phyloP scores from a whole-genome alignment of 768 basidiomycete species.

The Clathrus columnatus region DNA sequence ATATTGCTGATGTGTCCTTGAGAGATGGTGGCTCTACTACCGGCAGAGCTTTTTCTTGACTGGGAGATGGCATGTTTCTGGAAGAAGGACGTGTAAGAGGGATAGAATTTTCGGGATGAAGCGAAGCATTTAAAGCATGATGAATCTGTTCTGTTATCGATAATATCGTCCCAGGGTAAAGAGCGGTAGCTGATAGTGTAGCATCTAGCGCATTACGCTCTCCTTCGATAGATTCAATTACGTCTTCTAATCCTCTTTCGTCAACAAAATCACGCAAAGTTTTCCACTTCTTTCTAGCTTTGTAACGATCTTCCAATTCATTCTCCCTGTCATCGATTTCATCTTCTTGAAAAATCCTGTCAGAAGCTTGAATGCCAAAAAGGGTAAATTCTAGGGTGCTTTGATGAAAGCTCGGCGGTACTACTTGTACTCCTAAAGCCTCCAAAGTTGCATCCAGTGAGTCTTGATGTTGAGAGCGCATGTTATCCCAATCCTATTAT shows the following conservation, averaged over 20 bases:
- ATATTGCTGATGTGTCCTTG: slow-evolving; percentile 26
- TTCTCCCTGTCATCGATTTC: background rate
- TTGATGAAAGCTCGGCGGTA: slow-evolving; percentile 72
- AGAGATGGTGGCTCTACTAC: slow-evolving; percentile 28
- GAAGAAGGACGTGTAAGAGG: background rate
- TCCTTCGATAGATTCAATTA: slow-evolving; percentile 61
- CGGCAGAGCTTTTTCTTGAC: background rate
- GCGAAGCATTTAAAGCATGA: background rate
- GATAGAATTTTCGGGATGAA: background rate
- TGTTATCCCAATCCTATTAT: slow-evolving; percentile 62
- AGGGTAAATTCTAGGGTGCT: slow-evolving; percentile 56
- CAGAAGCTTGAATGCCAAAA: slow-evolving; percentile 65
- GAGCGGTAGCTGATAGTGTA: slow-evolving; percentile 1
- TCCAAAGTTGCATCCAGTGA: slow-evolving; percentile 66
- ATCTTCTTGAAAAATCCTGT: slow-evolving; percentile 21
- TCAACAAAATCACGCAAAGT: slow-evolving; percentile 80
- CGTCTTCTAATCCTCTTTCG: slow-evolving; percentile 71
- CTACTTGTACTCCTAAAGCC: slow-evolving; percentile 58
- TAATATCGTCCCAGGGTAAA: slow-evolving; percentile 2
- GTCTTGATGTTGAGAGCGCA: slow-evolving; percentile 49
- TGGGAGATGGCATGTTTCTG: background rate
- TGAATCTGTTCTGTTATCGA: background rate
- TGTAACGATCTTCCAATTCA: background rate
- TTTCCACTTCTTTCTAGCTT: slow-evolving; percentile 62
- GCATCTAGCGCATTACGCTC: slow-evolving; percentile 65